These are phyloP conservation scores for Desmodesmus armatus DNA, from an alignment of 139 green algal genomes.

Conservation along the genomic window DNA sequence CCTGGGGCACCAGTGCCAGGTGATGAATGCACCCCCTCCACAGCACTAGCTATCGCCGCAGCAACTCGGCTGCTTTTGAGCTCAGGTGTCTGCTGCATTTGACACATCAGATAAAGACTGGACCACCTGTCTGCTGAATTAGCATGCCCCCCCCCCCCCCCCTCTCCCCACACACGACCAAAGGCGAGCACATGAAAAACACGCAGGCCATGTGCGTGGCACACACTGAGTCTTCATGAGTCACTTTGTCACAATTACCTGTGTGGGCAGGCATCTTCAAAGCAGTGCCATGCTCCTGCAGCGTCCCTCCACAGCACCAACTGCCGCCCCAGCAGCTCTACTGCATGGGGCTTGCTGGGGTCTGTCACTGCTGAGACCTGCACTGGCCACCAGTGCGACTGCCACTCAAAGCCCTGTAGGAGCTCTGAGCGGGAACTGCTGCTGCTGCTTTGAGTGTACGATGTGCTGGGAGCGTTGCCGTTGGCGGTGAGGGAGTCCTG, in stretches of 20 bases:
- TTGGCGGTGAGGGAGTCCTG: background rate
- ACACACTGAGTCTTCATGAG: too few relatives aligned
- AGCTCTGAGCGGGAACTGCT: background rate
- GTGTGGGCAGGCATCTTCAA: slow-evolving; percentile 61
- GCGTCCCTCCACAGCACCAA: slow-evolving; percentile 57
- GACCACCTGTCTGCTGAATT: too few relatives aligned
- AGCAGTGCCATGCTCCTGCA: slow-evolving; percentile 48
- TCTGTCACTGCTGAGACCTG: background rate
- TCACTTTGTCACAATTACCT: slow-evolving; percentile 29
- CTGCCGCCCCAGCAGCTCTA: slow-evolving; percentile 49
- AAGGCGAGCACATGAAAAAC: too few relatives aligned
- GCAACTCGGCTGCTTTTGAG: too few relatives aligned
- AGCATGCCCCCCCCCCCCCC: too few relatives aligned
- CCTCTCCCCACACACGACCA: background rate
- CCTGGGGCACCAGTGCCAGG: too few relatives aligned
- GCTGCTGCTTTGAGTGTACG: slow-evolving; percentile 2
- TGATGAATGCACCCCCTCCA: too few relatives aligned
- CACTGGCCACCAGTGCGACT: slow-evolving; percentile 21
- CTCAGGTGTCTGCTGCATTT: too few relatives aligned
- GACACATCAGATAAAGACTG: too few relatives aligned
- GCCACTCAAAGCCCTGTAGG: background rate
- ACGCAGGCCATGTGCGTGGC: too few relatives aligned
- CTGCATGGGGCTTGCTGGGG: slow-evolving; percentile 30
- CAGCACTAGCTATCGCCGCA: too few relatives aligned
- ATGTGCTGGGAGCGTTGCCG: background rate